Evolutionary conservation across 2,329 filamentous ascomycete genomes (phyloP).

Genomic region (Pseudogymnoascus sp.): DNA sequence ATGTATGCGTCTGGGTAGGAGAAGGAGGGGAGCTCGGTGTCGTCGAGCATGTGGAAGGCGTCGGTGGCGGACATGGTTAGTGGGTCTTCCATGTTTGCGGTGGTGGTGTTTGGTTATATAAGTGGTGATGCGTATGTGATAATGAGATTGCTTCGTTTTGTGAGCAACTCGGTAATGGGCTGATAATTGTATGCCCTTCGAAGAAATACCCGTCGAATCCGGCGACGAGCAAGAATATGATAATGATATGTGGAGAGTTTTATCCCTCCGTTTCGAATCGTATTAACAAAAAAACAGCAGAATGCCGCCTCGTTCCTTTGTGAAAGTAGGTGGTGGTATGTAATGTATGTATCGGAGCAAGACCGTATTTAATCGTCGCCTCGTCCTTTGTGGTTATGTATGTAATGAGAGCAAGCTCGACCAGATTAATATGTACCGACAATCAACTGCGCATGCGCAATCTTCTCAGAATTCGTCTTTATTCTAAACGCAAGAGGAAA

Average conservation of each 20-base stretch:
- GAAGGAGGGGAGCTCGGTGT: background rate
- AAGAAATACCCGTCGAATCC: background rate
- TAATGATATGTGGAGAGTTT: background rate
- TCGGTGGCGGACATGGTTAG: background rate
- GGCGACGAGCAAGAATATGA: background rate
- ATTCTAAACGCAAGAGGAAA: background rate
- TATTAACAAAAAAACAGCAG: background rate
- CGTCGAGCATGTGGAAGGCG: background rate
- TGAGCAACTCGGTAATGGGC: background rate
- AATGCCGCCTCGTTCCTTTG: background rate
- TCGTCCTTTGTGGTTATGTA: background rate
- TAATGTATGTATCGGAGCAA: background rate
- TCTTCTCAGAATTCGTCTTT: background rate
- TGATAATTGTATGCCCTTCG: background rate
- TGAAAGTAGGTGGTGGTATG: background rate
- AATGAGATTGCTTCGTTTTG: background rate
- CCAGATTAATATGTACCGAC: background rate
- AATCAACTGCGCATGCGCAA: background rate
- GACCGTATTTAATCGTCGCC: background rate
- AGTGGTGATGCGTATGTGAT: background rate
- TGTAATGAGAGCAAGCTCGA: background rate
- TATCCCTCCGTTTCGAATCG: background rate
- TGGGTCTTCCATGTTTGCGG: background rate
- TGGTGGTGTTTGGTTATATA: background rate
- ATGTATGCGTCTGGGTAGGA: background rate